Evolutionary conservation across 768 basidiomycete genomes (phyloP), one percentile per base, ranked within the genome.

Genomic region (Rhodotorula babjevae): DNA sequence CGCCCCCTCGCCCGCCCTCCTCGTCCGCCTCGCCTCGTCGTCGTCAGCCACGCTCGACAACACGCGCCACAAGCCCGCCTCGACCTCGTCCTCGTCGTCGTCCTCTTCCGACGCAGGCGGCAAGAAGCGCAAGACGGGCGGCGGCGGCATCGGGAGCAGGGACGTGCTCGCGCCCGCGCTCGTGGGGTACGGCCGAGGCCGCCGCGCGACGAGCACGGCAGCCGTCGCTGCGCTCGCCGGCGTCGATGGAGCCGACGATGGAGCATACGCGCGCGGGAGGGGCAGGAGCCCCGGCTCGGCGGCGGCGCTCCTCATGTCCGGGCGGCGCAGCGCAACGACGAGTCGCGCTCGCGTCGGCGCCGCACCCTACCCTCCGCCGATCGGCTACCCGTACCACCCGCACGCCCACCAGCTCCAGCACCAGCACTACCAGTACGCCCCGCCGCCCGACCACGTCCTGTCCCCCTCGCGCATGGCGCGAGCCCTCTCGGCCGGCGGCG

Each of bases 1-100:
- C 59, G 59, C 52, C 49, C 52, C 66, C 15, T 23, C 50, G 25
- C 50, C 25, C 2, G 50, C 23, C 21, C 27, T 58, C 14, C 44
- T 69, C 44, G 23, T 62, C 16, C 36, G 47, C 1, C 55, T 57
- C 21, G 42, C 18, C n/a, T 21, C n/a, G 44, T 52, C 29, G 27
- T 27, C 65, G 15, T 6, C 33, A 2, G 27, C 65, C 14, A 19
- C 55, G 10, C 61, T 69, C 64, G 70, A 66, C 59, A 64, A 71
- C 61, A 16, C 2, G 25, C 65, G 53, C 29, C 25, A n/a, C 63
- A 25, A 40, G 33, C 33, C n/a, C 2, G 25, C 27, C 3, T 29
- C 58, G 36, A 36, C 36, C 31, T 19, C 56, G 19, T n/a, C 31
- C 8, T 12, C 10, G n/a, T 56, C 55, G 16, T n/a, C 55, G 12